Base-by-base conservation (phyloP, 2,329 filamentous ascomycete genomes). In the Cucurbitaria berberidis region DNA sequence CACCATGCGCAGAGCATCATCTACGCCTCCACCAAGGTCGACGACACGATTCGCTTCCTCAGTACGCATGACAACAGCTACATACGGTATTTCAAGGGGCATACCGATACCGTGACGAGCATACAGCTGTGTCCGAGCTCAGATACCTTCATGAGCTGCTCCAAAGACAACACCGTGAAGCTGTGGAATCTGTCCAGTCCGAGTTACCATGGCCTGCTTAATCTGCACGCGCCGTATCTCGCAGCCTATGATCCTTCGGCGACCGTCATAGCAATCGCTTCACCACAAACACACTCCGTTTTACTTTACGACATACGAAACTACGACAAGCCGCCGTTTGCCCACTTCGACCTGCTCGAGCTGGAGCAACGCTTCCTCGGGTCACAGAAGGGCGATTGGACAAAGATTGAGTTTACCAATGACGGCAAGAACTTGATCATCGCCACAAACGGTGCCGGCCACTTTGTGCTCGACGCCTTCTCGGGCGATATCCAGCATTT, bases 41-140 rank as follows among this genome's bases (percentile, higher is more conserved):
- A 99, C 70, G 89, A 93, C 79, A 92, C 86, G 67, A 96, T 89
- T 62, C 88, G 87, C 72, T 97, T 89, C 77, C 89, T 92, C 57
- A 96, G 86, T 51, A 96, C 89, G 11, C 95, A 99, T 76, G 95
- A 98, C 75, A 97, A 98, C 78, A 90, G 89, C 53, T 99, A 96
- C 75, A 90, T 98, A 57, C 89, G 95, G 58, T 99, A 99, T 77
- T 99, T 98, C 73, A 88, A 90, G 56, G 95, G 93, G 44, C 95
- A 99, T 75, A 89, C 90, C 36, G 88, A 85, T 53, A 82, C 87
- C 49, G 95, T 99, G 30, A 98, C 93, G 16, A 89, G 84, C 55
- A 83, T 99, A 24, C 81, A 89, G 1, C 84, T 98, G 58, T 93
- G 93, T 60, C 95, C 95, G 11, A 27, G 21, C 0, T 89, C 91